phyloP scores from a whole-genome alignment of 2,329 filamentous ascomycete species.

The Colletotrichum horii region DNA sequence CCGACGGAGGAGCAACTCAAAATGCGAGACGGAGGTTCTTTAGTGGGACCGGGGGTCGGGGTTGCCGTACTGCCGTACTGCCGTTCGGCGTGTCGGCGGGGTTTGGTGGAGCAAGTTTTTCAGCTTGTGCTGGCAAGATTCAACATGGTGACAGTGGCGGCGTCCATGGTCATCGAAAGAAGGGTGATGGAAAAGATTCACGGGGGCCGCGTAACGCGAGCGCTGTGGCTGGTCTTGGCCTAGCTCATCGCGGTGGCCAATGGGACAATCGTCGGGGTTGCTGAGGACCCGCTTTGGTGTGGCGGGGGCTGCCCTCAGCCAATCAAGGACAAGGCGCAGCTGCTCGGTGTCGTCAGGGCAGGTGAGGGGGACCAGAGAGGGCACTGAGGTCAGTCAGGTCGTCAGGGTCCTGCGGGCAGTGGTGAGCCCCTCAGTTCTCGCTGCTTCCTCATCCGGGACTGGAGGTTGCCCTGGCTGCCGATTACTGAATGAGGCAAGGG shows the following conservation, averaged over 20 bases:
- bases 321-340: conserved; percentile 1
- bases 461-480: not conserved
- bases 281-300: not conserved
- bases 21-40: not conserved
- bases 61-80: not conserved
- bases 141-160: not conserved
- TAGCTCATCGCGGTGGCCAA: not conserved
- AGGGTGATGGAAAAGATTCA: not conserved
- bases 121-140: not conserved
- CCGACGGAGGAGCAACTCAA: not conserved
- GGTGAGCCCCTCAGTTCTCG: not conserved
- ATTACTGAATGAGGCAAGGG: not conserved
- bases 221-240: conserved; percentile 1
- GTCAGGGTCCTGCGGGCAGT: conserved; percentile 1
- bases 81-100: not conserved
- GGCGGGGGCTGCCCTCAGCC: not conserved
- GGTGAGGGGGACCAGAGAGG: not conserved
- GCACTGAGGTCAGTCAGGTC: not conserved
- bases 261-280: not conserved
- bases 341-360: not conserved
- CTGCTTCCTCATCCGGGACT: not conserved
- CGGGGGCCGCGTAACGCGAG: conserved; percentile 16
- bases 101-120: not conserved
- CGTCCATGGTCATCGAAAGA: not conserved
- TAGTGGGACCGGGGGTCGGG: not conserved